Evolutionary conservation across 176 grass and related monocot species (phyloP).

Genomic region (Microstegium vimineum): DNA sequence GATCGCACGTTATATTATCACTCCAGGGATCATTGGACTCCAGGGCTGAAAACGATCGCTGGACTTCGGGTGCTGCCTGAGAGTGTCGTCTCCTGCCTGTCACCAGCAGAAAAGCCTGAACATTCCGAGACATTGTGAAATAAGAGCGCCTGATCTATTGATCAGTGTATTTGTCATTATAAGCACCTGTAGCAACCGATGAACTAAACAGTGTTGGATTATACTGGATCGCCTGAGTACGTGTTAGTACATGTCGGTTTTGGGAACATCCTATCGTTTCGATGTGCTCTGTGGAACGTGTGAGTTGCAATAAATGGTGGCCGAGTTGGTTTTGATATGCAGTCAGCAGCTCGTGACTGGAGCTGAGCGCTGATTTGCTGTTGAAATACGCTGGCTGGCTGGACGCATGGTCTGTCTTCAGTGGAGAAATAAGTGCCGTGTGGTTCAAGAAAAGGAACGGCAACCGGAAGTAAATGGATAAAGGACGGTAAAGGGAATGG

Average conservation of each 20-base stretch:
- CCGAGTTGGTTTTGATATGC: background rate
- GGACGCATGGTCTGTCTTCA: too few species aligned
- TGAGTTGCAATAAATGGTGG: background rate
- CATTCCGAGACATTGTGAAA: background rate
- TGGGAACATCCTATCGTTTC: background rate
- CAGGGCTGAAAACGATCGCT: slow-evolving; percentile 23
- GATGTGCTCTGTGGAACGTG: background rate
- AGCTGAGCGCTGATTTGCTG: background rate
- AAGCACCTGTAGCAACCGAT: background rate
- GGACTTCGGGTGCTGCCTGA: background rate
- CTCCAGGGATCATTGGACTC: slow-evolving; percentile 46
- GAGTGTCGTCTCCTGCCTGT: background rate
- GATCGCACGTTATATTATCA: too few species aligned
- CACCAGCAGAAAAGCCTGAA: too few species aligned
- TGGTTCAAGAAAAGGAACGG: too few species aligned
- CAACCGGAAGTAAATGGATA: too few species aligned
- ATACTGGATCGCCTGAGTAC: background rate
- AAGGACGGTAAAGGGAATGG: too few species aligned
- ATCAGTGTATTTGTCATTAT: background rate
- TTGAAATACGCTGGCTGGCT: too few species aligned
- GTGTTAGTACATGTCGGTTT: background rate
- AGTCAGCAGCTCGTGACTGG: background rate
- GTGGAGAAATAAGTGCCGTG: too few species aligned
- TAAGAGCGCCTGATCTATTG: slow-evolving; percentile 27
- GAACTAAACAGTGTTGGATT: background rate